phyloP scores from a whole-genome alignment of 257 asterid genomes.

The Ilex aquifolium region DNA sequence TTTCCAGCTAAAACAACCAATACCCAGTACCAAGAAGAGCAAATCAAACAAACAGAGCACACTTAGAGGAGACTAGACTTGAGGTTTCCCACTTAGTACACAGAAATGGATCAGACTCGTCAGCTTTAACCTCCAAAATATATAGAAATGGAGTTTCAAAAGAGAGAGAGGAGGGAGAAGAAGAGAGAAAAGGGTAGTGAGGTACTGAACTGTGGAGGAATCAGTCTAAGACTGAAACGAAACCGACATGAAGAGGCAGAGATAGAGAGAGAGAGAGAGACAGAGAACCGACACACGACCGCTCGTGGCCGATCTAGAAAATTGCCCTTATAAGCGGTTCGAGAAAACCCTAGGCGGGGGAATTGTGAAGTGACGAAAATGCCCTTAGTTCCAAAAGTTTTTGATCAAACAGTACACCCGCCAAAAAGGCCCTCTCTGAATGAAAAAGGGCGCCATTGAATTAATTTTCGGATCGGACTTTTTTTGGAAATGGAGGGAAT shows the following conservation, averaged over 20 bases:
- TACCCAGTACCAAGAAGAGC: background rate
- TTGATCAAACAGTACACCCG: constrained; percentile 24
- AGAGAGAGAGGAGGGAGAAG: constrained; percentile 13
- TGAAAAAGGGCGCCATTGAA: constrained; percentile 24
- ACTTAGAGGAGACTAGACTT: background rate
- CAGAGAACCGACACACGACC: constrained; percentile 46
- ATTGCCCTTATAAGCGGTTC: constrained; percentile 31
- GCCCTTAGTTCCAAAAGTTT: constrained; percentile 14
- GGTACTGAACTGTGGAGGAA: background rate
- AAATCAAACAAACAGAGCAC: background rate
- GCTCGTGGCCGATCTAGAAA: constrained; percentile 10
- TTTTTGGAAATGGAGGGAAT: constrained; percentile 20
- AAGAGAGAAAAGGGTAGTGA: constrained; percentile 17
- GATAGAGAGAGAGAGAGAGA: constrained; percentile 6
- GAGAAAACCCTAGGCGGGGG: constrained; percentile 78
- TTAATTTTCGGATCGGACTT: constrained; percentile 13
- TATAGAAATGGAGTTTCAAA: background rate
- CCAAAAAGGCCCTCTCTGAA: constrained; percentile 20
- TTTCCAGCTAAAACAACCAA: background rate
- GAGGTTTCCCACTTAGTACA: background rate
- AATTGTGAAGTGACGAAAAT: constrained; percentile 40
- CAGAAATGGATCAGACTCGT: background rate
- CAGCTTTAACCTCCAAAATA: background rate
- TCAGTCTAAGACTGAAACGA: constrained; percentile 21
- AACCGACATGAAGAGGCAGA: constrained; percentile 20